Evolutionary conservation across 2,329 filamentous ascomycete species (phyloP).

Genomic region (Pseudogymnoascus sp.): DNA sequence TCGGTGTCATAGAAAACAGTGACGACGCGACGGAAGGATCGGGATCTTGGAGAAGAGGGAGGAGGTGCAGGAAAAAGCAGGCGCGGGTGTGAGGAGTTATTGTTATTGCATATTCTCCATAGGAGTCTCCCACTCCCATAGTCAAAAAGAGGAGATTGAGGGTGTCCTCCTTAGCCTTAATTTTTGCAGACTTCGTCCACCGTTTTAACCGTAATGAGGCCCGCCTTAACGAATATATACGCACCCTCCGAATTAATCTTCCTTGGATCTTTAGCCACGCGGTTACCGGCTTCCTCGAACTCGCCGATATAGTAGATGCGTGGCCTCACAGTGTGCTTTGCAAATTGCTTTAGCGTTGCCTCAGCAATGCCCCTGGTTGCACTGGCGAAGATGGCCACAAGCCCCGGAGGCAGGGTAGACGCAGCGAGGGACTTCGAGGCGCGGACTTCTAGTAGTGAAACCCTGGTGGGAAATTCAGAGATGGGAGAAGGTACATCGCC

Average conservation of each 20-base stretch:
- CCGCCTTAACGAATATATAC: slow-evolving; percentile 35
- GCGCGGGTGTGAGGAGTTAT: slow-evolving; percentile 47
- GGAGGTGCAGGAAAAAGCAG: slow-evolving; percentile 45
- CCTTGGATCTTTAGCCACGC: slow-evolving; percentile 28
- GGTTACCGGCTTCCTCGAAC: slow-evolving; percentile 30
- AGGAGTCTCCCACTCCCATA: slow-evolving; percentile 28
- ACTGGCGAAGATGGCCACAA: slow-evolving; percentile 42
- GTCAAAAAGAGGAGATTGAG: slow-evolving; percentile 47
- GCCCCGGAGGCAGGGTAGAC: slow-evolving; percentile 25
- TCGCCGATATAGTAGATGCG: slow-evolving; percentile 39
- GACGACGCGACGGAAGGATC: slow-evolving; percentile 41
- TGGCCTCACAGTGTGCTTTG: slow-evolving; percentile 30
- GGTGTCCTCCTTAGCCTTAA: slow-evolving; percentile 39
- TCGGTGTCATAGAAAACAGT: slow-evolving; percentile 31
- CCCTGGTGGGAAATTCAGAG: slow-evolving; percentile 8
- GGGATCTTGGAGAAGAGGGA: slow-evolving; percentile 43
- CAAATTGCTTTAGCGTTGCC: slow-evolving; percentile 35
- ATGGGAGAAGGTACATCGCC: not conserved
- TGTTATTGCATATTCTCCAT: slow-evolving; percentile 22
- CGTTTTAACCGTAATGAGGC: slow-evolving; percentile 35
- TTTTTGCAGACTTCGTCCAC: slow-evolving; percentile 40
- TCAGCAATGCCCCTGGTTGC: slow-evolving; percentile 42
- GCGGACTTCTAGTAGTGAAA: slow-evolving; percentile 8
- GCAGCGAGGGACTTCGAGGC: slow-evolving; percentile 12
- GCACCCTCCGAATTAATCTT: slow-evolving; percentile 30